Conservation (phyloP, 495 filamentous ascomycete species). For the Neurospora sp. region DNA sequence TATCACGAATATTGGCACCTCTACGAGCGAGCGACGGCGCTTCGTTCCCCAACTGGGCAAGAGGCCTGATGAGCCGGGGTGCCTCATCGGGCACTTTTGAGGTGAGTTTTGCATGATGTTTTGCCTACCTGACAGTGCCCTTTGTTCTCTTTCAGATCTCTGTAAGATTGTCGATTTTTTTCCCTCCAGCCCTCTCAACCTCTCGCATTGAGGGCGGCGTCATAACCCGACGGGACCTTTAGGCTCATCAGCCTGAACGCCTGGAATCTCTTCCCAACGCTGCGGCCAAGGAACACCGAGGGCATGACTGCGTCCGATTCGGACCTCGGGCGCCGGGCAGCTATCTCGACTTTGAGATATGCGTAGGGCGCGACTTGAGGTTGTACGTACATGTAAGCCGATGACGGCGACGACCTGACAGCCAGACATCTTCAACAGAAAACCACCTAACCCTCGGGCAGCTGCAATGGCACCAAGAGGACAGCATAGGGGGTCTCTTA, state of each 20-base stretch:
- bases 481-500: background rate
- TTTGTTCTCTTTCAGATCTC: background rate
- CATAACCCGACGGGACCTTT: background rate
- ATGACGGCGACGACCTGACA: background rate
- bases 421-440: background rate
- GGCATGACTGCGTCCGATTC: background rate
- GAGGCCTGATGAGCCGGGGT: background rate
- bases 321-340: background rate
- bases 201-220: background rate
- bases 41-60: background rate
- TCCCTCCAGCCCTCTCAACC: background rate
- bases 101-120: background rate
- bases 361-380: background rate
- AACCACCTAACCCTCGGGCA: background rate
- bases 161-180: background rate
- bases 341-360: background rate
- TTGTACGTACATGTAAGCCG: background rate
- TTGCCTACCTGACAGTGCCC: background rate
- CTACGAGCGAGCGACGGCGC: background rate
- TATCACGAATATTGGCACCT: background rate
- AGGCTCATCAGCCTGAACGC: background rate
- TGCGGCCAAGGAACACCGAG: background rate
- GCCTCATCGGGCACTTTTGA: background rate
- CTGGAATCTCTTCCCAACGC: background rate
- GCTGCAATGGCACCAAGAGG: background rate